phyloP scores from a whole-genome alignment of 2,329 filamentous ascomycete genomes.

The Colletotrichum brevisporum region DNA sequence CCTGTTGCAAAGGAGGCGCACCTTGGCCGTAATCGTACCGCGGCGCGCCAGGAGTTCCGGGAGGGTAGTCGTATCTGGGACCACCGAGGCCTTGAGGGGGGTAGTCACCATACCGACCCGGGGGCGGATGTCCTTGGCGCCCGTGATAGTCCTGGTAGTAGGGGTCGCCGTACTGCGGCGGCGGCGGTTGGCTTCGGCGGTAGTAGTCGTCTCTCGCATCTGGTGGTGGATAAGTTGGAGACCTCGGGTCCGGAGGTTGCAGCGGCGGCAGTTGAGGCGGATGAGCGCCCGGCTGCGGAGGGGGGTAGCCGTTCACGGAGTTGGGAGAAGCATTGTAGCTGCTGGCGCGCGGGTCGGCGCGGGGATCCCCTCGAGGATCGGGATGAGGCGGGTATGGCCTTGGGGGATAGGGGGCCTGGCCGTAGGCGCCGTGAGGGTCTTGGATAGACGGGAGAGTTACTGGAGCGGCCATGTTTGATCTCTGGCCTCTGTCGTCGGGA shows the following conservation, averaged over 20 bases:
- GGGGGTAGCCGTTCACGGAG: constrained; percentile 62
- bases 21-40: constrained; percentile 50
- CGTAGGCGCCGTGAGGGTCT: constrained; percentile 57
- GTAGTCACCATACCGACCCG: constrained; percentile 52
- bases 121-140: constrained; percentile 50
- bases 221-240: constrained; percentile 37
- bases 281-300: constrained; percentile 43
- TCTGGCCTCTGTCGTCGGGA: constrained; percentile 57
- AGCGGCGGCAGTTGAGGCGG: constrained; percentile 39
- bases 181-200: constrained; percentile 48
- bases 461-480: constrained; percentile 59
- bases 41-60: constrained; percentile 40
- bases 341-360: constrained; percentile 37
- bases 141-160: constrained; percentile 54
- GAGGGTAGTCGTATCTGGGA: constrained; percentile 41
- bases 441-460: constrained; percentile 66
- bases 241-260: constrained; percentile 40
- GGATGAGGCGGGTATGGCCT: constrained; percentile 54
- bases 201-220: constrained; percentile 49
- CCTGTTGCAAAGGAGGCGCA: constrained; percentile 60
- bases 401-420: constrained; percentile 49
- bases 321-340: constrained; percentile 58
- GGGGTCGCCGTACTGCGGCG: constrained; percentile 49
- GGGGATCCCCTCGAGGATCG: constrained; percentile 56
- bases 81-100: constrained; percentile 41